Percentiles rank a stretch among this genome's conserved stretches.
These are phyloP conservation scores for Saururus chinensis DNA, from an alignment of 164 flowering plant genomes.

Conservation along the genomic window DNA sequence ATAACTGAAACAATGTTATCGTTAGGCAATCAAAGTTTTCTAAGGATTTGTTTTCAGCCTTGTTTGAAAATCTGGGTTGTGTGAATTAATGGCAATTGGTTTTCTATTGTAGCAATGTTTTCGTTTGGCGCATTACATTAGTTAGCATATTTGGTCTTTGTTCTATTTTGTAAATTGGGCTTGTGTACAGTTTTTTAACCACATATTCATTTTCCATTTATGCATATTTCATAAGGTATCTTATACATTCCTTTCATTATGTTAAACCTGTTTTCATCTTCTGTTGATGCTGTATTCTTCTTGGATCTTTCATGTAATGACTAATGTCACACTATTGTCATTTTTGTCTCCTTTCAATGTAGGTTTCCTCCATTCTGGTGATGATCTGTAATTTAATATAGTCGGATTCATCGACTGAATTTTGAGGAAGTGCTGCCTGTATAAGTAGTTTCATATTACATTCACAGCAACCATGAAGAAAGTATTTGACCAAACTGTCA, in stretches of 20 bases:
- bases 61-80: not conserved
- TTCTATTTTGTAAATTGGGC: too few relatives aligned
- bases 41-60: not conserved
- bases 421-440: not conserved
- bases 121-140: not conserved
- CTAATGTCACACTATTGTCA: too few relatives aligned
- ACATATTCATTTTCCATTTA: not conserved
- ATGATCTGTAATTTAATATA: too few relatives aligned
- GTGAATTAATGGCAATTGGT: not conserved
- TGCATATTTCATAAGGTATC: too few relatives aligned
- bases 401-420: not conserved
- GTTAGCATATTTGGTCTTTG: not conserved
- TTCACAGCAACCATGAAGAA: conserved; percentile 57
- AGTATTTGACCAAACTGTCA: conserved; percentile 82
- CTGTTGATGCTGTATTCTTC: too few relatives aligned
- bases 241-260: too few relatives aligned
- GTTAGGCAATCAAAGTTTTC: too few relatives aligned
- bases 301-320: too few relatives aligned
- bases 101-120: not conserved
- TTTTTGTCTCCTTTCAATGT: too few relatives aligned
- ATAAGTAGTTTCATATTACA: conserved; percentile 2
- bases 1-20: too few relatives aligned
- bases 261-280: too few relatives aligned
- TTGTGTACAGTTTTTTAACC: not conserved
- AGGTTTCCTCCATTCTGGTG: too few relatives aligned